Percentiles rank a stretch among this genome's conserved stretches.
Conservation (phyloP, 495 filamentous ascomycete species). For the Penicillium verhagenii region DNA sequence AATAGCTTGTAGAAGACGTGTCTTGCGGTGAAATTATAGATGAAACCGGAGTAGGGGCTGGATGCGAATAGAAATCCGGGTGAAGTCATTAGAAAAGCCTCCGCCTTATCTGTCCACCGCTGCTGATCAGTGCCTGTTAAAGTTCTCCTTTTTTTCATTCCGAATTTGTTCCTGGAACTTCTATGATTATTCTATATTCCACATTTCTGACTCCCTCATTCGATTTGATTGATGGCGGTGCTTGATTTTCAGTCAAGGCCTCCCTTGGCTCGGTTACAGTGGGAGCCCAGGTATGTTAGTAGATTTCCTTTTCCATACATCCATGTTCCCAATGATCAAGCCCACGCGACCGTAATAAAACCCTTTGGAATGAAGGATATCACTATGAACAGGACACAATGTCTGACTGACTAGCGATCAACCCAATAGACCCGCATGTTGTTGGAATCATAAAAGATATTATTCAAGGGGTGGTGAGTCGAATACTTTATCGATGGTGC, state of each 20-base stretch:
- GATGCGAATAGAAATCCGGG: not conserved
- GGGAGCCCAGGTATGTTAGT: constrained; percentile 39
- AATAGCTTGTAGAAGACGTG: not conserved
- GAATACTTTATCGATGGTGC: constrained; percentile 30
- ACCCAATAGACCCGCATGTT: constrained; percentile 15
- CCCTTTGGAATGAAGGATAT: not conserved
- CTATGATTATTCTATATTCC: no score
- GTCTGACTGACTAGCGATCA: not conserved
- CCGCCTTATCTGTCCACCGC: not conserved
- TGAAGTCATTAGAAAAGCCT: not conserved
- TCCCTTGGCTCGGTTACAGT: constrained; percentile 34
- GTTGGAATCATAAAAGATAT: constrained; percentile 17
- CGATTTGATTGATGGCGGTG: constrained; percentile 11
- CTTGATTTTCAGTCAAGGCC: constrained; percentile 8
- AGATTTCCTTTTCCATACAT: not conserved
- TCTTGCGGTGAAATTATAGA: not conserved
- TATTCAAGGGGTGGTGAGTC: constrained; percentile 33
- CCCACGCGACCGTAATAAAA: constrained; percentile 15
- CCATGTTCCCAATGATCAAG: no score
- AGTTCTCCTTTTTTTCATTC: not conserved
- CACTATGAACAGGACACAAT: not conserved
- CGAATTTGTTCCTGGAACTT: no score
- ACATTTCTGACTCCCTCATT: not conserved
- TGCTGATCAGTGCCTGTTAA: not conserved
- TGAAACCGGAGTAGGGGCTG: not conserved